phyloP scores from a whole-genome alignment of 2,329 filamentous ascomycete genomes.

The Scortechinia acanthostroma region DNA sequence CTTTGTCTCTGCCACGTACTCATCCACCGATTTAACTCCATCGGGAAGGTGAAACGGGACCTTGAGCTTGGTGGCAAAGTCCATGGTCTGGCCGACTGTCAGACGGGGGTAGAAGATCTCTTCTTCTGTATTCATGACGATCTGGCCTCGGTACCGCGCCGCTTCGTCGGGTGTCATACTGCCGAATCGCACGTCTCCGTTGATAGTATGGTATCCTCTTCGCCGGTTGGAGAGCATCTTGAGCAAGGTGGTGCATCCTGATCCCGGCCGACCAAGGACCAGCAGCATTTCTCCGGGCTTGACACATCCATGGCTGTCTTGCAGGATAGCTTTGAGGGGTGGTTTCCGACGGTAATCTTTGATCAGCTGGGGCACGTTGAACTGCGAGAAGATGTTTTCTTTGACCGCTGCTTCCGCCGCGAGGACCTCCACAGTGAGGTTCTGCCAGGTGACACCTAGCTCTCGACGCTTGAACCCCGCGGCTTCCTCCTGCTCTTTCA shows the following conservation, averaged over 20 bases:
- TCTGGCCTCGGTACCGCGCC: constrained; percentile 54
- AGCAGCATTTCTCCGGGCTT: constrained; percentile 79
- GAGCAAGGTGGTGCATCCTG: constrained; percentile 64
- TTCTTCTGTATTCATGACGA: constrained; percentile 57
- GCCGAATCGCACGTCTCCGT: neutral
- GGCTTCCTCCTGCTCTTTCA: constrained; percentile 29
- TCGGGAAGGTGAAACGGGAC: constrained; percentile 24
- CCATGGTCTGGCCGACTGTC: constrained; percentile 27
- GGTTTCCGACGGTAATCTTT: constrained; percentile 44
- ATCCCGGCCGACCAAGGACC: constrained; percentile 72
- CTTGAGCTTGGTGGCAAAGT: constrained; percentile 24
- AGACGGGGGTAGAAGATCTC: constrained; percentile 29
- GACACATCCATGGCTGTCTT: neutral
- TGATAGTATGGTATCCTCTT: constrained; percentile 30
- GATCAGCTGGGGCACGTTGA: constrained; percentile 42
- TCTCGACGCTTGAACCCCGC: constrained; percentile 37
- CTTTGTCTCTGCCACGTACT: constrained; percentile 30
- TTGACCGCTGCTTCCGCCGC: constrained; percentile 54
- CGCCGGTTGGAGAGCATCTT: constrained; percentile 64
- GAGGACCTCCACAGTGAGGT: constrained; percentile 55
- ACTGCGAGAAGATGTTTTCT: constrained; percentile 55
- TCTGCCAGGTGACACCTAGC: constrained; percentile 58
- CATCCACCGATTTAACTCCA: constrained; percentile 23
- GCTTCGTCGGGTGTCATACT: constrained; percentile 11
- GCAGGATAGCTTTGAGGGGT: constrained; percentile 32